Evolutionary conservation across 495 filamentous ascomycete genomes (phyloP).

Genomic region (Aspergillus bridgeri): DNA sequence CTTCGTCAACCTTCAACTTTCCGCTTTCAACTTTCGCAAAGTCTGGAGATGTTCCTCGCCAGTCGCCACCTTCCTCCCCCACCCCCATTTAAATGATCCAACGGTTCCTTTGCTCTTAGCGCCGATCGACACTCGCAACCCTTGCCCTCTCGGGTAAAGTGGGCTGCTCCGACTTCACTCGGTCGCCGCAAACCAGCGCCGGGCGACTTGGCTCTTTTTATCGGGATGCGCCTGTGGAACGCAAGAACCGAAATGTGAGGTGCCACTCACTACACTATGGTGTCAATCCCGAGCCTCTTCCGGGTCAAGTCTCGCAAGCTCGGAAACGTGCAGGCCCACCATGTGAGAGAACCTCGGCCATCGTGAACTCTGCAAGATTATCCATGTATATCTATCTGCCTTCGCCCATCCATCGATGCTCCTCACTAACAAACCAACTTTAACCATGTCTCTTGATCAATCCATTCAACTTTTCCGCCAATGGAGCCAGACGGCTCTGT

Average conservation of each 20-base stretch:
- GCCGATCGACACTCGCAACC: constrained; percentile 13
- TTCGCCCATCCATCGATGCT: background rate
- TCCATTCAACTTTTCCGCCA: constrained; percentile 25
- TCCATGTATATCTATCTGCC: background rate
- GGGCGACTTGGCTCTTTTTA: too few relatives aligned
- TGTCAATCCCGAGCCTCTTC: background rate
- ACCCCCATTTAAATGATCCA: background rate
- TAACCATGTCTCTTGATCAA: constrained; percentile 23
- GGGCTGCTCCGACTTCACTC: background rate
- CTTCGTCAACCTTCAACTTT: too few relatives aligned
- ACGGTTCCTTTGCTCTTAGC: background rate
- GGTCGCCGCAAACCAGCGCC: background rate
- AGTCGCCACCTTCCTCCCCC: background rate
- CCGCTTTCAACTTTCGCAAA: background rate
- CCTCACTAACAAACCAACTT: background rate
- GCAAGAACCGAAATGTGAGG: background rate
- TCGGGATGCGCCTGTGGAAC: too few relatives aligned
- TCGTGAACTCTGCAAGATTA: background rate
- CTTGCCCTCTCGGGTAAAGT: constrained; percentile 9
- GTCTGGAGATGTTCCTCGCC: background rate
- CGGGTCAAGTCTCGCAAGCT: background rate
- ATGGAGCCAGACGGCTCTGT: constrained; percentile 28
- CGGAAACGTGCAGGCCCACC: background rate
- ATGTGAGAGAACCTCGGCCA: constrained; percentile 13
- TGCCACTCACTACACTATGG: background rate